These are phyloP conservation scores for Heritiera fomes DNA, from an alignment of 345 rosid species.

Conservation along the genomic window DNA sequence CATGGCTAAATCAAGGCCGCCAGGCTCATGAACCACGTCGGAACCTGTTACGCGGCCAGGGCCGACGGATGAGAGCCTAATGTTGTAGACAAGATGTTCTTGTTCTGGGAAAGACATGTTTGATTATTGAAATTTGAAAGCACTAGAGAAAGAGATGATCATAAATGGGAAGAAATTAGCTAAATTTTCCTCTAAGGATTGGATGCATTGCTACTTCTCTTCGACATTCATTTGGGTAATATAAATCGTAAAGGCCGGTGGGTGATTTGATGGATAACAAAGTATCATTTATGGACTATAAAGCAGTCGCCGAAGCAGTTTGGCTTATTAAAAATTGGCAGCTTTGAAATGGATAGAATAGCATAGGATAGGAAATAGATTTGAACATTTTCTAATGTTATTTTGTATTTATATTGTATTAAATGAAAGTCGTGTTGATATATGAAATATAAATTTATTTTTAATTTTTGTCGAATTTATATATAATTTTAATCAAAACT, in stretches of 20 bases:
- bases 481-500: too few relatives aligned
- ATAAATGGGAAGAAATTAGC: neutral
- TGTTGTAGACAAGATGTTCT: constrained; percentile 35
- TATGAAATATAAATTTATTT: too few relatives aligned
- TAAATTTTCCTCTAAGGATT: neutral
- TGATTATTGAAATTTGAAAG: neutral
- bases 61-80: constrained; percentile 61
- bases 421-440: too few relatives aligned
- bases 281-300: too few relatives aligned
- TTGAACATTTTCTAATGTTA: too few relatives aligned
- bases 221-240: neutral
- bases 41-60: constrained; percentile 43
- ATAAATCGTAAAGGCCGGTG: neutral
- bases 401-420: too few relatives aligned
- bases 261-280: neutral
- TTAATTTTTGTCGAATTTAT: too few relatives aligned
- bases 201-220: neutral
- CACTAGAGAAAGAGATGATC: too few relatives aligned
- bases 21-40: constrained; percentile 43
- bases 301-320: too few relatives aligned
- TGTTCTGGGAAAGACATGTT: constrained; percentile 1
- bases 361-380: too few relatives aligned
- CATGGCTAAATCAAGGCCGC: constrained; percentile 68
- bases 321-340: too few relatives aligned
- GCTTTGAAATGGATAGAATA: too few relatives aligned